These are phyloP conservation scores for Penicillium sclerotiorum DNA, from an alignment of 2,329 filamentous ascomycete genomes.

Conservation along the genomic window DNA sequence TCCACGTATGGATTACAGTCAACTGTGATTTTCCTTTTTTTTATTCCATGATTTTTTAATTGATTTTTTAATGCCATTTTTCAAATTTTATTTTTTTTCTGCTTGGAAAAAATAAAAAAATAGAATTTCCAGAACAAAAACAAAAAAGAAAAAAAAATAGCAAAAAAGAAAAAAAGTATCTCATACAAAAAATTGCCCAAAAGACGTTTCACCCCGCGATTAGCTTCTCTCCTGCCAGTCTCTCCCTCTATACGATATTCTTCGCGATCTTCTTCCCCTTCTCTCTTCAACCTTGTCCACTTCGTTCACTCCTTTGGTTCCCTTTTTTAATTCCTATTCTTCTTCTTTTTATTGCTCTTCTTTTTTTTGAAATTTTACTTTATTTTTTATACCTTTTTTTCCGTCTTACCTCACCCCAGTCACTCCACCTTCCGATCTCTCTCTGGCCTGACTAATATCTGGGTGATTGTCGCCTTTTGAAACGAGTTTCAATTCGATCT, in stretches of 20 bases:
- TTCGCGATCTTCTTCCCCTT: constrained; percentile 27
- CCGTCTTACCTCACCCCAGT: background rate
- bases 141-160: constrained; percentile 8
- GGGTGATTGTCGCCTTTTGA: constrained; percentile 12
- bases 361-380: background rate
- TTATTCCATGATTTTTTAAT: background rate
- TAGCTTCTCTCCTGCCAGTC: too few relatives aligned
- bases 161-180: constrained; percentile 15
- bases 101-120: constrained; percentile 11
- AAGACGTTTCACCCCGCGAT: constrained; percentile 42
- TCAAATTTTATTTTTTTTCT: background rate
- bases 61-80: background rate
- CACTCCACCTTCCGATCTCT: background rate
- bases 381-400: background rate
- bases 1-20: constrained; percentile 26
- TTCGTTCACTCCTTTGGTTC: constrained; percentile 30
- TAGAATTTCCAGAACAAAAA: constrained; percentile 10
- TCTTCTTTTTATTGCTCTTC: constrained; percentile 7
- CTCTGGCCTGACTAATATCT: constrained; percentile 18
- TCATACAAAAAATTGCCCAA: constrained; percentile 26
- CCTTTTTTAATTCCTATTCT: constrained; percentile 15
- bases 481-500: too few relatives aligned
- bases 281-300: constrained; percentile 25
- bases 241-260: constrained; percentile 21
- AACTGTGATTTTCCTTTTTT: background rate